phyloP scores from a whole-genome alignment of 2,329 filamentous ascomycete genomes.

The Ceratocystis cacaofunesta region DNA sequence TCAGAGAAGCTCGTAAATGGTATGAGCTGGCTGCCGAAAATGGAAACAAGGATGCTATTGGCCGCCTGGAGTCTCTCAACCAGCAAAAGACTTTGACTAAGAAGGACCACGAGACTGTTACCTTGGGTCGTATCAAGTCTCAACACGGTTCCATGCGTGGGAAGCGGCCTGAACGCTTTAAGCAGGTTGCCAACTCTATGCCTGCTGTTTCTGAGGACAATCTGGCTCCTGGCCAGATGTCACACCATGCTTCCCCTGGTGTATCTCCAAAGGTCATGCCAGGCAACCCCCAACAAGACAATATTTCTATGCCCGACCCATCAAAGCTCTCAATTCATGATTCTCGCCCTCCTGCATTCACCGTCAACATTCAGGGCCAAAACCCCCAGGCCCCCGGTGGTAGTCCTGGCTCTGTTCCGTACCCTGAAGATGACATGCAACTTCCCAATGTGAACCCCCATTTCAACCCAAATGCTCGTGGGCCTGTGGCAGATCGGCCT shows the following conservation, averaged over 20 bases:
- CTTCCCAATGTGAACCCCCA: slow-evolving; percentile 26
- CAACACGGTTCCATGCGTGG: slow-evolving; percentile 56
- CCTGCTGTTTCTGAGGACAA: slow-evolving; percentile 35
- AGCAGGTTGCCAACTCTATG: slow-evolving; percentile 27
- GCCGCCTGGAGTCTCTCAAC: slow-evolving; percentile 68
- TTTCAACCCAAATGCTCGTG: slow-evolving; percentile 34
- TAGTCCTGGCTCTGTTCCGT: slow-evolving; percentile 34
- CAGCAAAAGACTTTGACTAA: slow-evolving; percentile 74
- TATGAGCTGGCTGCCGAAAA: slow-evolving; percentile 79
- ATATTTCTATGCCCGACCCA: slow-evolving; percentile 28
- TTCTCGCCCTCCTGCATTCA: slow-evolving; percentile 36
- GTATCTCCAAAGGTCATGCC: slow-evolving; percentile 19
- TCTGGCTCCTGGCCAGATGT: slow-evolving; percentile 17
- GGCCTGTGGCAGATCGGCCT: slow-evolving; percentile 34
- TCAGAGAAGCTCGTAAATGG: slow-evolving; percentile 73
- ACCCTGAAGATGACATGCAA: slow-evolving; percentile 37
- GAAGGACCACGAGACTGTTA: slow-evolving; percentile 82
- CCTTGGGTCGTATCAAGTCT: slow-evolving; percentile 74
- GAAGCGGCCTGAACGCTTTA: slow-evolving; percentile 39
- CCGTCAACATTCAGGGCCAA: slow-evolving; percentile 33
- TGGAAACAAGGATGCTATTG: slow-evolving; percentile 77
- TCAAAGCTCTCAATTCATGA: slow-evolving; percentile 18
- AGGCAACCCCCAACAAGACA: slow-evolving; percentile 17
- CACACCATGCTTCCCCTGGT: slow-evolving; percentile 17
- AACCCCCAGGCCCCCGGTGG: slow-evolving; percentile 16